These are phyloP conservation scores for Gentiana dahurica DNA, from an alignment of 257 asterid species.

Conservation along the genomic window DNA sequence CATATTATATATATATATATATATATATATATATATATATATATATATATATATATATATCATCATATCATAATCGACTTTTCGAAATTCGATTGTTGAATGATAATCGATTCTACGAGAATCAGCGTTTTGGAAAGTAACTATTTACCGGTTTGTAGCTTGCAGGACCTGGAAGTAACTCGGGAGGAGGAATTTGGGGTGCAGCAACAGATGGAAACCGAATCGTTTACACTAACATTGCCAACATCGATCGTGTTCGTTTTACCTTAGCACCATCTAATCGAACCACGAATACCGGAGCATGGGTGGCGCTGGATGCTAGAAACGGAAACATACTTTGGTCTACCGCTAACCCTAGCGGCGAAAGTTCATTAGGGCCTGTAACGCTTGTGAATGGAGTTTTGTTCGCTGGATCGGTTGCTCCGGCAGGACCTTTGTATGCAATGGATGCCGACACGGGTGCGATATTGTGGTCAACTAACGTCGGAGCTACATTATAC, in stretches of 20 bases:
- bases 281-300: constrained; percentile 49
- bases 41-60: too few species aligned
- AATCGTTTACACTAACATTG: constrained; percentile 59
- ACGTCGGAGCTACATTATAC: constrained; percentile 55
- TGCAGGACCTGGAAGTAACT: constrained; percentile 60
- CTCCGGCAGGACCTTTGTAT: constrained; percentile 59
- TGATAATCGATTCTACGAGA: too few species aligned
- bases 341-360: constrained; percentile 77
- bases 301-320: constrained; percentile 79
- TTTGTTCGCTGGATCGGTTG: constrained; percentile 53
- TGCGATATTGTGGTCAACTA: constrained; percentile 36
- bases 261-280: constrained; percentile 46
- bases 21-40: too few species aligned
- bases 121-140: too few species aligned
- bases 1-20: too few species aligned
- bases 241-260: constrained; percentile 24
- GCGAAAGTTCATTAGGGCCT: constrained; percentile 48
- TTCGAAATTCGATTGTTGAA: too few species aligned
- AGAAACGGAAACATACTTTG: constrained; percentile 52
- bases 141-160: constrained; percentile 11
- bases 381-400: constrained; percentile 59
- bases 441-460: constrained; percentile 65
- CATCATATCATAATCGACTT: too few species aligned
- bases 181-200: constrained; percentile 73
- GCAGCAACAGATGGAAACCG: constrained; percentile 66